Conservation (phyloP, 768 basidiomycete genomes). For the Wakefieldia striispora region DNA sequence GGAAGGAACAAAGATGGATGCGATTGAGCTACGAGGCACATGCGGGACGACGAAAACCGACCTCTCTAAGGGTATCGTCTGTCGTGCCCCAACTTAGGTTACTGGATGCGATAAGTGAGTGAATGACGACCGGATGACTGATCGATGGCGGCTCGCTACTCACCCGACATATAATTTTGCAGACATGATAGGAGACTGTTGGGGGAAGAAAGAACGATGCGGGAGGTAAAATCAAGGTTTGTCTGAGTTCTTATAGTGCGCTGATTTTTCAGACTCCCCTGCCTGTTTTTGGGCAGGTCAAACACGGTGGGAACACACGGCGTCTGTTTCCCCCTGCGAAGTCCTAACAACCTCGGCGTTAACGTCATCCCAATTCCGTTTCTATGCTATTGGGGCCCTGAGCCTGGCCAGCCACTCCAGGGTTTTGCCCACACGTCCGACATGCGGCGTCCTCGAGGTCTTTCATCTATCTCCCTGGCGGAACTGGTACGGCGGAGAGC, state of each 20-base stretch:
- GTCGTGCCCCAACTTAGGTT: conserved; percentile 36
- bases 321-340: neutral
- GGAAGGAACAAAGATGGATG: conserved; percentile 2
- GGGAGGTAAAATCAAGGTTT: conserved; percentile 15
- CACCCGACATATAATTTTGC: conserved; percentile 35
- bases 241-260: conserved; percentile 26
- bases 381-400: too few species aligned
- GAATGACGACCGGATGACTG: neutral
- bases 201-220: conserved; percentile 10
- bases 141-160: conserved; percentile 6
- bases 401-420: too few species aligned
- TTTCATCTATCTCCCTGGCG: too few species aligned
- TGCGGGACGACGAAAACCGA: conserved; percentile 14
- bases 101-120: conserved; percentile 11
- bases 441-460: too few species aligned
- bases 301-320: conserved; percentile 5
- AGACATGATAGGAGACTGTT: conserved; percentile 24
- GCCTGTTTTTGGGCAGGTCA: conserved; percentile 24
- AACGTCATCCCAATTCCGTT: too few species aligned
- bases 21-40: conserved; percentile 6
- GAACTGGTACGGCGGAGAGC: too few species aligned
- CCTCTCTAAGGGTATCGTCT: conserved; percentile 24
- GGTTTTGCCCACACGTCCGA: too few species aligned
- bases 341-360: neutral
- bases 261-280: conserved; percentile 34